Evolutionary conservation across 148 eudicot species (phyloP), one percentile per base, ranked within the genome.

Genomic region (Agrostemma githago): DNA sequence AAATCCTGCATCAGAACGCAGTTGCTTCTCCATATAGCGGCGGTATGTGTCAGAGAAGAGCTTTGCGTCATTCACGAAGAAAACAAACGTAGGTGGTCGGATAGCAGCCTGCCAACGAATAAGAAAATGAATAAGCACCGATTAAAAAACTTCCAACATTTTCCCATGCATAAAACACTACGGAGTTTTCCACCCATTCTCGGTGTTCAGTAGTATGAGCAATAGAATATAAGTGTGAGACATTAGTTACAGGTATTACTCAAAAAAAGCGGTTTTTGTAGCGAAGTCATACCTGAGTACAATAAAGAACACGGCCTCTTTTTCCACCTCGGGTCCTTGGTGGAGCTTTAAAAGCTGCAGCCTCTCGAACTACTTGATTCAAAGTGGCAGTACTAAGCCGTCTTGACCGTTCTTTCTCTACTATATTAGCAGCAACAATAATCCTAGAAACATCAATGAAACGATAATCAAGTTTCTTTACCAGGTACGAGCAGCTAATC

Each of bases 21-120:
- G 83, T 83, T 96, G 97, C 90, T 96, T 96, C 85, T 96, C 99
- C 96, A 96, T 96, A 76, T 90, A 96, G 51, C 97, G 96, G 17
- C 92, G 90, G 75, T 92, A 96, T 68, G 92, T 90, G 72, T 92
- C 96, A 39, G 97, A 73, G 72, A 96, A 96, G 77, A 96, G 96
- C 67, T 92, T 92, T 64, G 97, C 86, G 77, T 96, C 97, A 74
- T 96, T 96, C 70, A 92, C 97, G 74, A 96, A 96, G 91, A 95
- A 96, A 69, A 92, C 97, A 87, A 96, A 96, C 7, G 99, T 88
- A 19, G 99, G 99, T 34, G 99, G 99, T 67, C 95, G 83, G 53
- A 92, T 89, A 77, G 99, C 99, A 76, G 99, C 97, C 99, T 96
- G 88, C 67, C 74, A 84, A 73, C 79, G 74, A 66, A 44, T 19